Percentiles rank a stretch among this genome's conserved stretches.
Conservation (phyloP, 2,329 filamentous ascomycete species). For the Hymenoscyphus linearis region DNA sequence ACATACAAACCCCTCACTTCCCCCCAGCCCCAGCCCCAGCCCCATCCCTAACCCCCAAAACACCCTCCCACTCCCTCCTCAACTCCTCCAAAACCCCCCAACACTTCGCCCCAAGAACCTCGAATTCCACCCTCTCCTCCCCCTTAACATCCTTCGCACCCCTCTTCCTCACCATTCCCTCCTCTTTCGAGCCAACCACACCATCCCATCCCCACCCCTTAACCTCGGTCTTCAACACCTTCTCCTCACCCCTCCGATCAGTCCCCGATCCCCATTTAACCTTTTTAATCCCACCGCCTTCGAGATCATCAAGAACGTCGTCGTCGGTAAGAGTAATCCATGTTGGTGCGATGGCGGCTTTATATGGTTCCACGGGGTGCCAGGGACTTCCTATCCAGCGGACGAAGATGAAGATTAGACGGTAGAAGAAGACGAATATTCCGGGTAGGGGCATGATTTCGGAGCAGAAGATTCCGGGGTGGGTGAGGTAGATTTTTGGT, state of each 20-base stretch:
- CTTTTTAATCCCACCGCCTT: slow-evolving; percentile 43
- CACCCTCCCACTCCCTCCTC: slow-evolving; percentile 57
- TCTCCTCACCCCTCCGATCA: slow-evolving; percentile 50
- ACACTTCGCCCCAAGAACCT: slow-evolving; percentile 52
- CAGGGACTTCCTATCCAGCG: slow-evolving; percentile 81
- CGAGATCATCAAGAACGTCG: slow-evolving; percentile 52
- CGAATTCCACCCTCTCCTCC: slow-evolving; percentile 56
- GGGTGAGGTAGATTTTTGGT: slow-evolving; percentile 70
- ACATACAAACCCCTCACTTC: neutral
- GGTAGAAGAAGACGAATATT: slow-evolving; percentile 66
- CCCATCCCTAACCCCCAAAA: slow-evolving; percentile 22
- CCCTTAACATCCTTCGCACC: slow-evolving; percentile 54
- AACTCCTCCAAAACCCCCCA: slow-evolving; percentile 71
- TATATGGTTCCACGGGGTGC: slow-evolving; percentile 75
- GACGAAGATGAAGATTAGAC: slow-evolving; percentile 61
- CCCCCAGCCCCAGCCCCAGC: slow-evolving; percentile 17
- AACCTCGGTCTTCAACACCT: slow-evolving; percentile 73
- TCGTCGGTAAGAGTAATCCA: slow-evolving; percentile 71
- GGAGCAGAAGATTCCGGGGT: slow-evolving; percentile 84
- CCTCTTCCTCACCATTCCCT: slow-evolving; percentile 53
- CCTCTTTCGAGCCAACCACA: slow-evolving; percentile 43
- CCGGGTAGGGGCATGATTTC: slow-evolving; percentile 70
- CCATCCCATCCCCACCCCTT: slow-evolving; percentile 79
- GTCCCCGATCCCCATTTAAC: slow-evolving; percentile 83
- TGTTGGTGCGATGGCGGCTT: slow-evolving; percentile 67